Evolutionary conservation across 208 protist species (phyloP).

Genomic region (Crithidia fasciculata): DNA sequence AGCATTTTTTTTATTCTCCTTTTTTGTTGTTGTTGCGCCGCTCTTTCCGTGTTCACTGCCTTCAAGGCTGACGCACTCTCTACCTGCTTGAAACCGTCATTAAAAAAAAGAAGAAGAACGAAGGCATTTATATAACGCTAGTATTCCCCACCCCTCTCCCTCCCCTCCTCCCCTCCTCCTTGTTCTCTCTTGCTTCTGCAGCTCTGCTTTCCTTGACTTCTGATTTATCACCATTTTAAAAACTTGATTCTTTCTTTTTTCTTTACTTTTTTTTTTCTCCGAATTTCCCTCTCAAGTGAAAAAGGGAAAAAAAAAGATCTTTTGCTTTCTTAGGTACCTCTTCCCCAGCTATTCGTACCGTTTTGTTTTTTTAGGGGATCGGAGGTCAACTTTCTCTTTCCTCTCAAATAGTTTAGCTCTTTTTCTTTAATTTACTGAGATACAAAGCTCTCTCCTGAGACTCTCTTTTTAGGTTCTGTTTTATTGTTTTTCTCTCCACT

Average conservation of each 20-base stretch:
- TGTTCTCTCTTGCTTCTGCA: constrained; percentile 1
- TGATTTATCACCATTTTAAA: neutral
- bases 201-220: neutral
- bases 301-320: neutral
- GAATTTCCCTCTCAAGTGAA: neutral
- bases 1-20: too few relatives aligned
- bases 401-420: neutral
- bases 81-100: too few relatives aligned
- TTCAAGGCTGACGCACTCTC: too few relatives aligned
- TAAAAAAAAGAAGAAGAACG: constrained; percentile 23
- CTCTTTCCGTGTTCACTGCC: too few relatives aligned
- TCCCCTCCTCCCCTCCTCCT: constrained; percentile 3
- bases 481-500: neutral
- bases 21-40: too few relatives aligned
- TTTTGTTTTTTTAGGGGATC: neutral
- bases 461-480: neutral
- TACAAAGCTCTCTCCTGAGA: neutral
- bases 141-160: too few relatives aligned
- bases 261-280: constrained; percentile 6
- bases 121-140: neutral
- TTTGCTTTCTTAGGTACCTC: neutral
- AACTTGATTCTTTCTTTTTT: neutral
- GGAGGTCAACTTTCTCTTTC: neutral
- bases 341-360: neutral
- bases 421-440: neutral